These are phyloP conservation scores for Suillus spraguei DNA, from an alignment of 768 basidiomycete genomes.

Conservation along the genomic window DNA sequence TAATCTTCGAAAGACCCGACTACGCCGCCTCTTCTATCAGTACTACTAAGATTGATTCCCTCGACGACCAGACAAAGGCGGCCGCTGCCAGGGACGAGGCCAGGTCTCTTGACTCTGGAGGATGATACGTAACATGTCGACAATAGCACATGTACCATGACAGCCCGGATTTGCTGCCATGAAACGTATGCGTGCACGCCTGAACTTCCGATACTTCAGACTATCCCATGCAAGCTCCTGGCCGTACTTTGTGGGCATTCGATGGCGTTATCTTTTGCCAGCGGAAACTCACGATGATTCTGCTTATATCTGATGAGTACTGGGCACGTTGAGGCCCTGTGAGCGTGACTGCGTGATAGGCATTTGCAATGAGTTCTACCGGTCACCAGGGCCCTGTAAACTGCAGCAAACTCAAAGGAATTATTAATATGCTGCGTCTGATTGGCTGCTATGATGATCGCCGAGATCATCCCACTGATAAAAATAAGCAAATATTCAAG, in stretches of 20 bases:
- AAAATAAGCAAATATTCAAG: background rate
- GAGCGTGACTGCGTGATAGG: background rate
- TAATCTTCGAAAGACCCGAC: background rate
- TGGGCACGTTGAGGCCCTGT: background rate
- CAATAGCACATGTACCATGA: background rate
- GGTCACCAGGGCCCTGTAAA: background rate
- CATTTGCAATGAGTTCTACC: background rate
- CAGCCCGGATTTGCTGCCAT: background rate
- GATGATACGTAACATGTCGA: background rate
- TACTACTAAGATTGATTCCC: background rate
- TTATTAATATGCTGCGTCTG: background rate
- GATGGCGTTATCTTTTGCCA: background rate
- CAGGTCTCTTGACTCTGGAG: background rate
- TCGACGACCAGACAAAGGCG: background rate
- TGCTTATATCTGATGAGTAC: background rate
- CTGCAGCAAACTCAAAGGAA: background rate
- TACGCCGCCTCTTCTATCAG: background rate
- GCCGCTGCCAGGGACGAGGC: too few species aligned
- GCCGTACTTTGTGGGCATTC: background rate
- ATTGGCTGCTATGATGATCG: background rate
- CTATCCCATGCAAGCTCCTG: background rate
- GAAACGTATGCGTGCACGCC: background rate
- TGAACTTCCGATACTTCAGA: background rate
- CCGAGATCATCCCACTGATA: slow-evolving; percentile 2
- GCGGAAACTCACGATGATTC: too few species aligned